Percentiles rank a stretch among this genome's conserved stretches.
phyloP scores from a whole-genome alignment of 257 asterid species.

The Sherardia arvensis region DNA sequence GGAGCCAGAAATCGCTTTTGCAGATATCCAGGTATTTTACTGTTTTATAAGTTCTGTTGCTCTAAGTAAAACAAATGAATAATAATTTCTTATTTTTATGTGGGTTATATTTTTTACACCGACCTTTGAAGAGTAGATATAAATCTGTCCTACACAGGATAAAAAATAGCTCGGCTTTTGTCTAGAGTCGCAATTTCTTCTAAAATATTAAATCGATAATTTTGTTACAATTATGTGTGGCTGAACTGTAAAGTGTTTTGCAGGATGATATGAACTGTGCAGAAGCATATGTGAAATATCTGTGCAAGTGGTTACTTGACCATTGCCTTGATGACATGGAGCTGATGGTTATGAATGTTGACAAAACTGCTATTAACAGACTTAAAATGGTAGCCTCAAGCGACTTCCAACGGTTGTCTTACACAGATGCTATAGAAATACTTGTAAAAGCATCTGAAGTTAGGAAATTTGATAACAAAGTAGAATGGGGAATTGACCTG shows the following conservation, averaged over 20 bases:
- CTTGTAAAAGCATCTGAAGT: constrained; percentile 68
- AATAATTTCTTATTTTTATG: background rate
- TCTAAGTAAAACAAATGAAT: background rate
- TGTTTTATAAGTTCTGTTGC: background rate
- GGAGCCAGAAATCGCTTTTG: constrained; percentile 96
- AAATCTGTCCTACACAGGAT: background rate
- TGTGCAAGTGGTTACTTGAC: constrained; percentile 90
- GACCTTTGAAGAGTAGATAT: background rate
- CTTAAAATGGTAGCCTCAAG: constrained; percentile 74
- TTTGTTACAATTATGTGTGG: background rate
- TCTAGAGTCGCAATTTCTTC: background rate
- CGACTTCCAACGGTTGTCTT: constrained; percentile 58
- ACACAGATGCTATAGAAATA: constrained; percentile 74
- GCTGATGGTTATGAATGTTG: constrained; percentile 53
- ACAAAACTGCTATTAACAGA: constrained; percentile 57
- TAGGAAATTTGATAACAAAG: constrained; percentile 76
- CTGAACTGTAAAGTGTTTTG: constrained; percentile 13
- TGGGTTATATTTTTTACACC: background rate
- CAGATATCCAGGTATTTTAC: constrained; percentile 61
- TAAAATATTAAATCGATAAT: background rate
- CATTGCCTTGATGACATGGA: constrained; percentile 91
- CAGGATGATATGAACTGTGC: constrained; percentile 99
- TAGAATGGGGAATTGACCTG: constrained; percentile 95
- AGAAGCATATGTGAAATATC: constrained; percentile 83
- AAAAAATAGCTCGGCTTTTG: background rate